These are phyloP conservation scores for Lentinula lateritia DNA, from an alignment of 768 basidiomycete genomes.

Conservation along the genomic window DNA sequence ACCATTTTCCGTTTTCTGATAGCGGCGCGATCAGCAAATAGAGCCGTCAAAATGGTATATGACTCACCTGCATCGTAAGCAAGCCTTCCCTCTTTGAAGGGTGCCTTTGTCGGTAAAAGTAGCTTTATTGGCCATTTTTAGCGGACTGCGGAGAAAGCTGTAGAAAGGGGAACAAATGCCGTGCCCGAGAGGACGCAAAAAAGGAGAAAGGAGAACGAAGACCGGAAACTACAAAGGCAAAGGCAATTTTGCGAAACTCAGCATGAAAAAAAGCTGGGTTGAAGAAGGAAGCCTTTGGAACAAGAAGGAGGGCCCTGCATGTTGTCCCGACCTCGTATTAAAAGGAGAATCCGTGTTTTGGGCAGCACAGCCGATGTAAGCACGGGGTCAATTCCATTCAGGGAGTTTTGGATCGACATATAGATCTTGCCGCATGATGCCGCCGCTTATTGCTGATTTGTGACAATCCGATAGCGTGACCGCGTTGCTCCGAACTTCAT, in stretches of 20 bases:
- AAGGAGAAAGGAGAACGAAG: background rate
- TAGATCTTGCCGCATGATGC: slow-evolving; percentile 4
- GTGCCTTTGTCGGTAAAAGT: slow-evolving; percentile 31
- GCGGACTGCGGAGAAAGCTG: slow-evolving; percentile 7
- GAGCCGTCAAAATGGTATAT: background rate
- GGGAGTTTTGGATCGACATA: slow-evolving; percentile 1
- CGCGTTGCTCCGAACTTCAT: background rate
- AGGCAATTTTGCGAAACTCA: background rate
- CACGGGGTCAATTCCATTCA: slow-evolving; percentile 8
- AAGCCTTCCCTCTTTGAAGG: slow-evolving; percentile 66
- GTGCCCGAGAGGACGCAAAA: background rate
- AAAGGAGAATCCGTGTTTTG: slow-evolving; percentile 8
- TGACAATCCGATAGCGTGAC: background rate
- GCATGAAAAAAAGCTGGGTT: slow-evolving; percentile 1
- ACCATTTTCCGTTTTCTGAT: slow-evolving; percentile 71
- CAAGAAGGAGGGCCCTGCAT: background rate
- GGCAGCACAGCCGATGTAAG: slow-evolving; percentile 7
- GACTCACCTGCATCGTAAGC: slow-evolving; percentile 64
- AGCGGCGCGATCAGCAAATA: slow-evolving; percentile 3
- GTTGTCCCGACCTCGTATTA: slow-evolving; percentile 4
- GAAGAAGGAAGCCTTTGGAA: background rate
- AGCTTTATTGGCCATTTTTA: slow-evolving; percentile 46
- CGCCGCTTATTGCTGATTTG: background rate
- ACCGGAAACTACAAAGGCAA: background rate
- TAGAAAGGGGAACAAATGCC: slow-evolving; percentile 1